These are phyloP conservation scores for Pholiota microspora DNA, from an alignment of 768 basidiomycete species.

Conservation along the genomic window DNA sequence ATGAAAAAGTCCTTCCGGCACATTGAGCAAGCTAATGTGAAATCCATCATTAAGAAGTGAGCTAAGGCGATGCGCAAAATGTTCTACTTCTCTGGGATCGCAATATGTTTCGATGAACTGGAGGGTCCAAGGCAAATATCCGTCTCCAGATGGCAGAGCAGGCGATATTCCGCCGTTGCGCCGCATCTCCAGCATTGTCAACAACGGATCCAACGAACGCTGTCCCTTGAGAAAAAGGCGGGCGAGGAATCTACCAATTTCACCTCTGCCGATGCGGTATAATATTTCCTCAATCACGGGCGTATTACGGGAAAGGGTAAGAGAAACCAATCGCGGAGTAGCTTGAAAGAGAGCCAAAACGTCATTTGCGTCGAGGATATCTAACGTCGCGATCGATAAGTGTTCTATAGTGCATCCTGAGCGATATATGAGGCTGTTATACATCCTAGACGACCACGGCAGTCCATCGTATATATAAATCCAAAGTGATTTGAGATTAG, in stretches of 20 bases:
- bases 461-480: constrained; percentile 14
- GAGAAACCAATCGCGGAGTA: constrained; percentile 6
- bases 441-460: constrained; percentile 15
- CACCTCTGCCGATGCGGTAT: constrained; percentile 3
- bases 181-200: constrained; percentile 12
- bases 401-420: constrained; percentile 13
- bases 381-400: constrained; percentile 13
- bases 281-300: background rate
- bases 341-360: constrained; percentile 3
- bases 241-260: constrained; percentile 7
- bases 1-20: constrained; percentile 1
- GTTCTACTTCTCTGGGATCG: background rate
- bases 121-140: background rate
- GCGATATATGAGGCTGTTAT: constrained; percentile 10
- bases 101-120: constrained; percentile 12
- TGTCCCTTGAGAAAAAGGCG: constrained; percentile 12
- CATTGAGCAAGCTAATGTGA: constrained; percentile 9
- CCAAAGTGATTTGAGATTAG: constrained; percentile 11
- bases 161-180: background rate
- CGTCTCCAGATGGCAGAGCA: background rate
- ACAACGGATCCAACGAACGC: constrained; percentile 8
- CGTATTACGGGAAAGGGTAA: constrained; percentile 13
- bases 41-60: constrained; percentile 3
- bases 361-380: constrained; percentile 5
- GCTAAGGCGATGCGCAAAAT: background rate